Conservation (phyloP, 495 filamentous ascomycete species). For the Aspergillus hancockii region DNA sequence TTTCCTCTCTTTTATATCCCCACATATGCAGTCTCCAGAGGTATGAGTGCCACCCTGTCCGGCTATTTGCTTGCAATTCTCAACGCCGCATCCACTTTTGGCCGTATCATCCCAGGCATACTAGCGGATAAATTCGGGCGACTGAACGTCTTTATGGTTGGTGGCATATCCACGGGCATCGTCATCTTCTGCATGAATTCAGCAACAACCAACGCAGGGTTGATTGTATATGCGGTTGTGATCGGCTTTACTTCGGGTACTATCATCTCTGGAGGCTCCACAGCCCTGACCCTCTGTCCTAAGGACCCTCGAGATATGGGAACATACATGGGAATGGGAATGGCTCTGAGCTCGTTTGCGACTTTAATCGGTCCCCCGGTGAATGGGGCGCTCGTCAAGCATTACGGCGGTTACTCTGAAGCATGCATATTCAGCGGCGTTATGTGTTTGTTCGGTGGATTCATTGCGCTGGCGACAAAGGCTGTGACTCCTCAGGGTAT, state of each 20-base stretch:
- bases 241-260: slow-evolving; percentile 60
- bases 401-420: neutral
- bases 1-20: slow-evolving; percentile 30
- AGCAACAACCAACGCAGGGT: slow-evolving; percentile 42
- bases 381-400: slow-evolving; percentile 22
- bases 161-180: slow-evolving; percentile 19
- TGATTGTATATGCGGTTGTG: slow-evolving; percentile 54
- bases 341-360: slow-evolving; percentile 21
- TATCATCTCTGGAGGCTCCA: slow-evolving; percentile 46
- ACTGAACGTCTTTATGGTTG: slow-evolving; percentile 22
- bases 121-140: slow-evolving; percentile 30
- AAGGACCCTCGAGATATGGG: slow-evolving; percentile 49
- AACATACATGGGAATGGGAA: slow-evolving; percentile 39
- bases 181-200: slow-evolving; percentile 45
- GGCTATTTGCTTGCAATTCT: slow-evolving; percentile 27
- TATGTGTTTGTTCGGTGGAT: neutral
- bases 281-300: slow-evolving; percentile 19
- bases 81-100: slow-evolving; percentile 31
- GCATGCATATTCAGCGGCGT: neutral
- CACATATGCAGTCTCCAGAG: slow-evolving; percentile 22
- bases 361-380: slow-evolving; percentile 31
- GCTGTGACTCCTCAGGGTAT: neutral
- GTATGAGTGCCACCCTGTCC: slow-evolving; percentile 23
- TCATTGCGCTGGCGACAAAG: neutral
- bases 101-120: slow-evolving; percentile 26